A percentile compares a stretch with the other conserved stretches of the same genome.
phyloP scores from a whole-genome alignment of 2,329 filamentous ascomycete genomes.

The Diaporthe caulivora region DNA sequence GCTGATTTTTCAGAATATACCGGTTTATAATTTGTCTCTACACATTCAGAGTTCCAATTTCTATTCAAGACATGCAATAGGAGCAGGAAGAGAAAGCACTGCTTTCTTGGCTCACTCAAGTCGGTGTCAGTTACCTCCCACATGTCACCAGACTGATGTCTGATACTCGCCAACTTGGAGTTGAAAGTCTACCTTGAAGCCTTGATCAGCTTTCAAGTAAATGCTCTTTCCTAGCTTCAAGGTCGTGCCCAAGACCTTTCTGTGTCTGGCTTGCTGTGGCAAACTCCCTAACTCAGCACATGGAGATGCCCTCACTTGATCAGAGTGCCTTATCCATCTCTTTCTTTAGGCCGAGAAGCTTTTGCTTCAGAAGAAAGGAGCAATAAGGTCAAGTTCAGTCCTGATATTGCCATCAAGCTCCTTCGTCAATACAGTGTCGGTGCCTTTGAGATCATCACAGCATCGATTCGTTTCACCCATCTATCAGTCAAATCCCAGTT shows the following conservation, averaged over 20 bases:
- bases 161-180: not conserved
- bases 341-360: not conserved
- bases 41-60: no score
- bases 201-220: not conserved
- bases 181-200: no score
- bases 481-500: not conserved
- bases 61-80: no score
- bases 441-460: not conserved
- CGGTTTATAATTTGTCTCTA: no score
- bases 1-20: no score
- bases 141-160: not conserved
- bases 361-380: not conserved
- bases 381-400: no score
- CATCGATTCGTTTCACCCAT: not conserved
- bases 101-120: not conserved
- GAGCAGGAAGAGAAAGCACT: not conserved
- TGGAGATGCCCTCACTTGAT: not conserved
- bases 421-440: not conserved
- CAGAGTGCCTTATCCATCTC: not conserved
- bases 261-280: not conserved
- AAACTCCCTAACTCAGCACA: not conserved
- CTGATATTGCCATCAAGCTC: not conserved
- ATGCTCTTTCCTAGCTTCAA: not conserved
- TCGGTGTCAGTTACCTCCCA: not conserved
- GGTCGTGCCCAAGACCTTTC: not conserved